Conservation (phyloP, 495 filamentous ascomycete species). For the Amorphotheca resinae region DNA sequence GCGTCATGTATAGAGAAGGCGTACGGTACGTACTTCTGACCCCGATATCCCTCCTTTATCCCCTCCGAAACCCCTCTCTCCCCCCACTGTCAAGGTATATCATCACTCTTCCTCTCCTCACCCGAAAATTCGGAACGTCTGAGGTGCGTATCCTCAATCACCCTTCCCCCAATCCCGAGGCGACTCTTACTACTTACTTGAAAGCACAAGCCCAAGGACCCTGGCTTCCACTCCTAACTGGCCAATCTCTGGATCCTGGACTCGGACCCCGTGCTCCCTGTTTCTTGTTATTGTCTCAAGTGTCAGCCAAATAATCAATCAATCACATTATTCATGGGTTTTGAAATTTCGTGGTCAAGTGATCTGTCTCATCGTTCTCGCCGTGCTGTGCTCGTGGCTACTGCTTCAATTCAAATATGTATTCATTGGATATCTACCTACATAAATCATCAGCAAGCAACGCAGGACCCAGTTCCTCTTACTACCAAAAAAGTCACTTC, state of each 20-base stretch:
- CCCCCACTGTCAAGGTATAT: background rate
- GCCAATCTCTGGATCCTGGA: slow-evolving; percentile 1
- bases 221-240: no score
- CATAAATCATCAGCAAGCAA: background rate
- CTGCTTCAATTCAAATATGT: background rate
- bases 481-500: no score
- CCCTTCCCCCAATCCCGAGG: background rate
- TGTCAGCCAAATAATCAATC: background rate
- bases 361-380: background rate
- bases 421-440: background rate
- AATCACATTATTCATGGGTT: background rate
- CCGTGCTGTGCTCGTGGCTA: no score
- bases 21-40: background rate
- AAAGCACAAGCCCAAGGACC: slow-evolving; percentile 1
- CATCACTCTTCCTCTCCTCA: background rate
- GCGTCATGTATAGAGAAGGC: background rate
- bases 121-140: background rate
- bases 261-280: background rate
- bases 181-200: background rate
- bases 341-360: background rate
- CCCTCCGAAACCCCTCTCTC: background rate
- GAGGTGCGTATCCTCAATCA: slow-evolving; percentile 1
- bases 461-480: no score
- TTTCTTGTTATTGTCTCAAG: background rate
- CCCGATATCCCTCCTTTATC: background rate